Evolutionary conservation across 257 asterid species (phyloP).

Genomic region (Ballota nigra): DNA sequence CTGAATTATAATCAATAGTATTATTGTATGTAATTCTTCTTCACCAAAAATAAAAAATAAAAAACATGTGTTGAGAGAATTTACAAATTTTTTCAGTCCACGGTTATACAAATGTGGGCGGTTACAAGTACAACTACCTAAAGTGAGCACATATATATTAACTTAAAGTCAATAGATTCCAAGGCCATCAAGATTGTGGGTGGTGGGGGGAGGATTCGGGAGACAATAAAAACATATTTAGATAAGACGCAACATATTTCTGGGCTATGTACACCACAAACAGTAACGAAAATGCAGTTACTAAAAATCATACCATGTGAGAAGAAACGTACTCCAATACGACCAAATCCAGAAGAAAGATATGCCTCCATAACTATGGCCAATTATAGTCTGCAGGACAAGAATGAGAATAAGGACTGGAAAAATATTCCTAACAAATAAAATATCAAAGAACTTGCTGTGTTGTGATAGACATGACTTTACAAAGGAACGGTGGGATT

Average conservation of each 20-base stretch:
- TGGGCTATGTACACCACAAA: constrained; percentile 5
- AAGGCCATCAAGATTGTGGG: constrained; percentile 2
- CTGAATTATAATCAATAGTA: constrained; percentile 1
- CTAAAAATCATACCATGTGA: constrained; percentile 70
- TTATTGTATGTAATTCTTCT: background rate
- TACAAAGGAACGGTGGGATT: background rate
- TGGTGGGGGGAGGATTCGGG: background rate
- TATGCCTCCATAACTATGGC: constrained; percentile 77
- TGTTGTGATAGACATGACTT: background rate
- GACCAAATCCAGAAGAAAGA: constrained; percentile 99
- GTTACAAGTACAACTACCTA: background rate
- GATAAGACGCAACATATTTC: background rate
- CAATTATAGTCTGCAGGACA: constrained; percentile 67
- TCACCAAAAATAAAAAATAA: background rate
- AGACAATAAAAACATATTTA: background rate
- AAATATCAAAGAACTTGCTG: background rate
- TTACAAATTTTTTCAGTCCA: background rate
- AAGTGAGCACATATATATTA: background rate
- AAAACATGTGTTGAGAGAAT: background rate
- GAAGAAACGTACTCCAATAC: constrained; percentile 98
- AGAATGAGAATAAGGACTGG: constrained; percentile 15
- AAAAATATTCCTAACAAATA: constrained; percentile 4
- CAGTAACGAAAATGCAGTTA: background rate
- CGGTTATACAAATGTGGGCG: background rate
- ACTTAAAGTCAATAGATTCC: background rate